Conservation (phyloP, 345 rosid genomes). For the Citrus inodora region DNA sequence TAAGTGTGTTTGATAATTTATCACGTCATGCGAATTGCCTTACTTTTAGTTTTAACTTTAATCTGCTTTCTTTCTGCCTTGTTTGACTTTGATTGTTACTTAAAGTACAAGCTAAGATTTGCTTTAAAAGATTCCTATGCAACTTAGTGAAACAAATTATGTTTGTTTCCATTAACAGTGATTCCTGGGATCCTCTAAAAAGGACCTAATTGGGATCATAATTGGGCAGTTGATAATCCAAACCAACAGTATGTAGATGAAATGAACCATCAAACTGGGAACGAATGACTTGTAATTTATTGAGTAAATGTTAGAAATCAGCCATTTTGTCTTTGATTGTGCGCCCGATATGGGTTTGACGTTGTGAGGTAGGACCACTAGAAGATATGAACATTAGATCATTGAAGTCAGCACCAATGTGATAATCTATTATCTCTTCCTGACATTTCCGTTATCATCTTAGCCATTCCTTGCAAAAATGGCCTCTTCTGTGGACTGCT, state of each 20-base stretch:
- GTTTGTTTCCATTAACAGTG: neutral
- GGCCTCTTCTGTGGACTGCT: constrained; percentile 13
- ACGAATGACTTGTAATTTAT: neutral
- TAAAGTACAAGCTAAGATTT: constrained; percentile 5
- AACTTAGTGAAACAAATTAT: neutral
- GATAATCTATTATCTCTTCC: constrained; percentile 27
- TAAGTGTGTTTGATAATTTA: neutral
- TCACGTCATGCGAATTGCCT: neutral
- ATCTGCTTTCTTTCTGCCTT: neutral
- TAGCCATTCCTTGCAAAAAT: constrained; percentile 12
- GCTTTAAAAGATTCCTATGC: neutral
- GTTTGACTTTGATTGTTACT: neutral
- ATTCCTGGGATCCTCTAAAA: neutral
- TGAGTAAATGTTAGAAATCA: neutral
- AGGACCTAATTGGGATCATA: neutral
- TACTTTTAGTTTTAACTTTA: neutral
- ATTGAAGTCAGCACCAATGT: constrained; percentile 9
- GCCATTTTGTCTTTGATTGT: constrained; percentile 7
- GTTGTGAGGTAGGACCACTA: constrained; percentile 22
- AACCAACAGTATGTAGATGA: neutral
- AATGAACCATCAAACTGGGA: neutral
- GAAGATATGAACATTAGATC: constrained; percentile 15
- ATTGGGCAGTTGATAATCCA: neutral
- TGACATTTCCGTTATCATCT: constrained; percentile 20
- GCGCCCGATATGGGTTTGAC: neutral